These are phyloP conservation scores for Fusarium setosum DNA, from an alignment of 2,329 filamentous ascomycete species.

Conservation along the genomic window DNA sequence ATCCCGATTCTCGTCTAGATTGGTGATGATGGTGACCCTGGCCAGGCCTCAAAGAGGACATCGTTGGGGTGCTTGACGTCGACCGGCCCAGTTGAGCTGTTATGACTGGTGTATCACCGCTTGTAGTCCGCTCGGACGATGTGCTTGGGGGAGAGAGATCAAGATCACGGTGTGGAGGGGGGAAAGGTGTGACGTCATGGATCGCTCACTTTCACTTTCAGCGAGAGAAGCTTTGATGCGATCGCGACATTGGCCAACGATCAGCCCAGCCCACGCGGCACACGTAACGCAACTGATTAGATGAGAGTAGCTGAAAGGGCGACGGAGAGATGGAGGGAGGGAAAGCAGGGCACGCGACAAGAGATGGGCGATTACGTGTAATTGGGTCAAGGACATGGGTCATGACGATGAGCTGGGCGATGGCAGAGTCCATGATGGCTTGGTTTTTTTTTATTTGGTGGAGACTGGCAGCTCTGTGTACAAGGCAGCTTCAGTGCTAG, in stretches of 20 bases:
- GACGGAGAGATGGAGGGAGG: no score
- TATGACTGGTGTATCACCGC: background rate
- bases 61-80: constrained; percentile 21
- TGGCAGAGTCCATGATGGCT: constrained; percentile 28
- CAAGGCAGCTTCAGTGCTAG: background rate
- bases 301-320: constrained; percentile 6
- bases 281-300: constrained; percentile 12
- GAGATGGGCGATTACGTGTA: constrained; percentile 30
- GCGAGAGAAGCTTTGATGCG: constrained; percentile 28
- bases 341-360: constrained; percentile 28
- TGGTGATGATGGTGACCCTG: background rate
- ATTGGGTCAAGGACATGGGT: constrained; percentile 9
- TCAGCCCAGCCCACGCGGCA: constrained; percentile 23
- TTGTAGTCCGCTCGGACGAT: background rate
- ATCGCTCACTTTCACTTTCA: constrained; percentile 33
- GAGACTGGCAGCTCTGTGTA: constrained; percentile 5
- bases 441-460: constrained; percentile 22
- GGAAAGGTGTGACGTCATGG: constrained; percentile 39
- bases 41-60: background rate
- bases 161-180: no score
- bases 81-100: background rate
- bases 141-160: background rate
- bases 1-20: constrained; percentile 25
- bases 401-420: constrained; percentile 30
- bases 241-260: constrained; percentile 31